Conservation (phyloP, 2,329 filamentous ascomycete genomes). For the Neopestalotiopsis clavispora region DNA sequence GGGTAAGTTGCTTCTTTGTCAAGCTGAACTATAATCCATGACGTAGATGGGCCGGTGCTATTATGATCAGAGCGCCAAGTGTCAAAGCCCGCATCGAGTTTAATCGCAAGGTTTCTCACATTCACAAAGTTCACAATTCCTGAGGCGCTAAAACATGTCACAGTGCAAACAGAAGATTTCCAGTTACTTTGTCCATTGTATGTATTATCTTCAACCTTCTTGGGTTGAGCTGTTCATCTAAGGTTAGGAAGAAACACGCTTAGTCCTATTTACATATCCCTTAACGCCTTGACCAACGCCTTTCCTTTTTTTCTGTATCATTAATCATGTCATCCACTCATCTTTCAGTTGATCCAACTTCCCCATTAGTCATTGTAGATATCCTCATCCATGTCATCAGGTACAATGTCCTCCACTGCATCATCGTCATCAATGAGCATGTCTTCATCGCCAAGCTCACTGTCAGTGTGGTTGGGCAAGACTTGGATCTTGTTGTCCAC, state of each 20-base stretch:
- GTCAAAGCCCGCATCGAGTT: background rate
- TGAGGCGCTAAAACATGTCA: too few species aligned
- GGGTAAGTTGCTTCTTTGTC: background rate
- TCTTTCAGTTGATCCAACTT: background rate
- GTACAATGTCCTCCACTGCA: slow-evolving; percentile 70
- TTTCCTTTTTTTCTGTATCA: slow-evolving; percentile 12
- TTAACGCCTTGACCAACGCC: slow-evolving; percentile 9
- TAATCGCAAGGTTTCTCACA: background rate
- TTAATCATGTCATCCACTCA: slow-evolving; percentile 14
- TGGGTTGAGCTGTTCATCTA: background rate
- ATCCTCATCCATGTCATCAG: slow-evolving; percentile 66
- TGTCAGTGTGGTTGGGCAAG: slow-evolving; percentile 77
- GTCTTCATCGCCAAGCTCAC: slow-evolving; percentile 63
- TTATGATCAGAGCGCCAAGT: background rate
- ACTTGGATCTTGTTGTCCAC: slow-evolving; percentile 81
- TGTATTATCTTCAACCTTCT: background rate
- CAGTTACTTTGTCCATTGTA: background rate
- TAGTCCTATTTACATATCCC: background rate
- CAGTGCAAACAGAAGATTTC: background rate
- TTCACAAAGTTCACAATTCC: background rate
- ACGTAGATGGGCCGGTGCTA: slow-evolving; percentile 11
- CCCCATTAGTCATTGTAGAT: slow-evolving; percentile 44
- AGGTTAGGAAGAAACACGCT: background rate
- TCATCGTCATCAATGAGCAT: slow-evolving; percentile 77
- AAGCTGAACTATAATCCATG: slow-evolving; percentile 5